Percentiles rank a stretch among this genome's conserved stretches.
Conservation (phyloP, 2,329 filamentous ascomycete genomes). For the Acephala macrosclerotiorum region DNA sequence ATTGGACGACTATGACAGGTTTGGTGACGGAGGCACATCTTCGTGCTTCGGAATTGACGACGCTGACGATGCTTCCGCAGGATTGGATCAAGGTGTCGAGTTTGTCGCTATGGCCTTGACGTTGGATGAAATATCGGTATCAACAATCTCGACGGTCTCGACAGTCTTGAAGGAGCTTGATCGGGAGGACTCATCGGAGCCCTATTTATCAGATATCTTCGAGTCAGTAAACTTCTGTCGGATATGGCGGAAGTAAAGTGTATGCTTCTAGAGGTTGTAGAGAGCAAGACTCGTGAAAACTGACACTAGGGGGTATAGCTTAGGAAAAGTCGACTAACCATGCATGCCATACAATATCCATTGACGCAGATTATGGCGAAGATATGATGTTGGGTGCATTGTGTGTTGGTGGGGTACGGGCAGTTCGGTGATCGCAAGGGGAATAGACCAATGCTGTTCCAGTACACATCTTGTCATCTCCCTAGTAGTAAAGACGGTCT, state of each 20-base stretch:
- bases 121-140: not conserved
- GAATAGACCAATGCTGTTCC: not conserved
- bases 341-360: not conserved
- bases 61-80: not conserved
- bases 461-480: not conserved
- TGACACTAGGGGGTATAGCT: no score
- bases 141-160: not conserved
- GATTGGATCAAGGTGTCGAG: conserved; percentile 5
- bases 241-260: no score
- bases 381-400: not conserved
- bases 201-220: not conserved
- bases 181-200: not conserved
- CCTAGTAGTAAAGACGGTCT: not conserved
- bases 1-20: not conserved
- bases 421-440: not conserved
- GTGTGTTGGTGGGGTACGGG: not conserved
- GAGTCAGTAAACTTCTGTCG: no score
- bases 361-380: not conserved
- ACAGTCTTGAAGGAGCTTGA: not conserved
- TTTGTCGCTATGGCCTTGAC: conserved; percentile 2
- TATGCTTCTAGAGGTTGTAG: no score
- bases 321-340: no score
- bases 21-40: not conserved
- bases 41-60: not conserved
- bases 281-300: no score